Evolutionary conservation across 2,329 filamentous ascomycete genomes (phyloP).

Genomic region (Metarhizium rileyi): DNA sequence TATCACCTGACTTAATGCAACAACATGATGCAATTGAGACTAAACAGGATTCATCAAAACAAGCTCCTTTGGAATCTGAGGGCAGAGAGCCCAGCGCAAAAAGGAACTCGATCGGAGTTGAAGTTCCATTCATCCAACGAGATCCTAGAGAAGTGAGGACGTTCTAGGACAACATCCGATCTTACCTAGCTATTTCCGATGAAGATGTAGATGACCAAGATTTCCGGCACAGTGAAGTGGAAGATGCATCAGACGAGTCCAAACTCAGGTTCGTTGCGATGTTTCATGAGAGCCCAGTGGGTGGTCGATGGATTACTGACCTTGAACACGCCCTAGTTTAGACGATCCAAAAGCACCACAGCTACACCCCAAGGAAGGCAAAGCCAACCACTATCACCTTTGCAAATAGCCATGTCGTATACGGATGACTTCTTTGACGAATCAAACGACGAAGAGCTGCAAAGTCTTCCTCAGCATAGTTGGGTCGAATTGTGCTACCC

Average conservation of each 20-base stretch:
- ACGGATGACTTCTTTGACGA: slow-evolving; percentile 2
- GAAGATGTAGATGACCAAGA: slow-evolving; percentile 16
- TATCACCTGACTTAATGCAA: neutral
- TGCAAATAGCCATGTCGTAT: neutral
- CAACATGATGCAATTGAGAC: neutral
- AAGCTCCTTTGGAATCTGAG: neutral
- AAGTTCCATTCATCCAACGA: slow-evolving; percentile 3
- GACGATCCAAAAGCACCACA: neutral
- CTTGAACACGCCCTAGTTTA: neutral
- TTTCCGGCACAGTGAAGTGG: neutral
- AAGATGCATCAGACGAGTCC: neutral
- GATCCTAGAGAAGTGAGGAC: slow-evolving; percentile 17
- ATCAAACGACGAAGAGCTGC: neutral
- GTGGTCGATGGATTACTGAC: neutral
- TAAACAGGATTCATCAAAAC: no score
- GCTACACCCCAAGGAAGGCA: neutral
- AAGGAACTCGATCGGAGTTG: neutral
- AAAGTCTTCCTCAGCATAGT: neutral
- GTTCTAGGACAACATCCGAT: slow-evolving; percentile 23
- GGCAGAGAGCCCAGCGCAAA: neutral
- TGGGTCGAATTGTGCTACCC: neutral
- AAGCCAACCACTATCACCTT: neutral
- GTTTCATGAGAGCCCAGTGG: neutral
- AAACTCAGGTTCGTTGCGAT: neutral
- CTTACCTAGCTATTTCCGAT: slow-evolving; percentile 20